Evolutionary conservation across 2,329 filamentous ascomycete species (phyloP).

Genomic region (Ciborinia camelliae): DNA sequence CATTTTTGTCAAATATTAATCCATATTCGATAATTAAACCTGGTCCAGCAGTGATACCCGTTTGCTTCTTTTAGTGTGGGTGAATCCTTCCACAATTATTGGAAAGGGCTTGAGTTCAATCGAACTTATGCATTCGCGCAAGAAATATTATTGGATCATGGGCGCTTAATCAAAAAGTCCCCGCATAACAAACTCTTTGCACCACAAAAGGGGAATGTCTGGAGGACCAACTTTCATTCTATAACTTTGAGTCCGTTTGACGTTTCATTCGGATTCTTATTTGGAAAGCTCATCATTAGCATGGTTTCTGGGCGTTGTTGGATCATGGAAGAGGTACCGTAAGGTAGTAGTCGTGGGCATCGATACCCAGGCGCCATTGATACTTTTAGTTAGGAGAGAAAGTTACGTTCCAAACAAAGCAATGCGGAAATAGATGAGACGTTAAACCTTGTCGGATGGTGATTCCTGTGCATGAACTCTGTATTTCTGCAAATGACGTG

Average conservation of each 20-base stretch:
- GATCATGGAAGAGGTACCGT: not conserved
- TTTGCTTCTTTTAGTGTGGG: slow-evolving; percentile 15
- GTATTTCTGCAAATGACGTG: slow-evolving; percentile 20
- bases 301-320: not conserved
- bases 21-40: not conserved
- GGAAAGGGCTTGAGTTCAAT: slow-evolving; percentile 13
- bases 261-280: slow-evolving; percentile 9
- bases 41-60: slow-evolving; percentile 4
- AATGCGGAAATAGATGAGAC: not conserved
- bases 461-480: slow-evolving; percentile 14
- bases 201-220: slow-evolving; percentile 6
- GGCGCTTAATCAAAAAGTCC: slow-evolving; percentile 15
- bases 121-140: slow-evolving; percentile 17
- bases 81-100: slow-evolving; percentile 19
- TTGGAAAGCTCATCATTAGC: slow-evolving; percentile 8
- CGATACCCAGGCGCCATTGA: slow-evolving; percentile 10
- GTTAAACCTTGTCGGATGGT: not conserved
- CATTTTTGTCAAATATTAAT: slow-evolving; percentile 13
- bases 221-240: slow-evolving; percentile 15
- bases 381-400: not conserved
- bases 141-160: slow-evolving; percentile 16
- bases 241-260: slow-evolving; percentile 5
- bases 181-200: slow-evolving; percentile 14
- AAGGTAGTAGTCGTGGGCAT: slow-evolving; percentile 14
- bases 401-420: slow-evolving; percentile 7